Evolutionary conservation across 2,329 filamentous ascomycete genomes (phyloP).

Genomic region (Penicillium concentricum): DNA sequence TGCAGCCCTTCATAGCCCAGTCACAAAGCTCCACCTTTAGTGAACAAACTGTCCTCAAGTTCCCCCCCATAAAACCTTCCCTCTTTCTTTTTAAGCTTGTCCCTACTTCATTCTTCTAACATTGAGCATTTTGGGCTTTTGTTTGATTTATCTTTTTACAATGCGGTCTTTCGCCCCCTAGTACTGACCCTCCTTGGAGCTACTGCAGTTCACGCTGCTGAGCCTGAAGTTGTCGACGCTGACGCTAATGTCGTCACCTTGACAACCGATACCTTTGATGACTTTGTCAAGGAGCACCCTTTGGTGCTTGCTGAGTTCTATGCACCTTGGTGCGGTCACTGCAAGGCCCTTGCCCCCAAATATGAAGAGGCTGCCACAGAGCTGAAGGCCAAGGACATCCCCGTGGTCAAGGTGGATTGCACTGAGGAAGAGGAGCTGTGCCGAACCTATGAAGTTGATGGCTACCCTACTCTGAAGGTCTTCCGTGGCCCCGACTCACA

Average conservation of each 20-base stretch:
- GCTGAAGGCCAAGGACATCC: slow-evolving; percentile 50
- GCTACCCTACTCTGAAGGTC: slow-evolving; percentile 97
- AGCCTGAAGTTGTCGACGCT: slow-evolving; percentile 25
- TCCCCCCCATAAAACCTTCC: slow-evolving; percentile 18
- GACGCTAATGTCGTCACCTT: slow-evolving; percentile 79
- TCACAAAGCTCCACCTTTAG: slow-evolving; percentile 31
- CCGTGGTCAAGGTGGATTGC: slow-evolving; percentile 67
- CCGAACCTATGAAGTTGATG: slow-evolving; percentile 85
- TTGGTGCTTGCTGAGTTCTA: slow-evolving; percentile 97
- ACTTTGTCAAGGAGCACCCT: slow-evolving; percentile 80
- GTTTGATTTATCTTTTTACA: slow-evolving; percentile 10
- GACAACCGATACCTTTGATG: slow-evolving; percentile 81
- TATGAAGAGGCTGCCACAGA: slow-evolving; percentile 51
- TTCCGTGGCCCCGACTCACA: slow-evolving; percentile 87
- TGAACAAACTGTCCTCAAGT: slow-evolving; percentile 47
- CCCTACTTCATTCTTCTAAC: not conserved
- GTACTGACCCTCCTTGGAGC: slow-evolving; percentile 42
- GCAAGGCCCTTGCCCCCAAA: slow-evolving; percentile 81
- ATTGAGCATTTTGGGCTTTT: slow-evolving; percentile 8
- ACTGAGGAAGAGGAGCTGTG: slow-evolving; percentile 92
- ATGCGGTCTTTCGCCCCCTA: slow-evolving; percentile 43
- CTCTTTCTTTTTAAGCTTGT: slow-evolving; percentile 9
- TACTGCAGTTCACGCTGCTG: slow-evolving; percentile 35
- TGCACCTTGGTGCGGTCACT: slow-evolving; percentile 96
- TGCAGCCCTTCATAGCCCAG: slow-evolving; percentile 30